phyloP scores from a whole-genome alignment of 2,329 filamentous ascomycete species.

The Colletotrichum sublineola region DNA sequence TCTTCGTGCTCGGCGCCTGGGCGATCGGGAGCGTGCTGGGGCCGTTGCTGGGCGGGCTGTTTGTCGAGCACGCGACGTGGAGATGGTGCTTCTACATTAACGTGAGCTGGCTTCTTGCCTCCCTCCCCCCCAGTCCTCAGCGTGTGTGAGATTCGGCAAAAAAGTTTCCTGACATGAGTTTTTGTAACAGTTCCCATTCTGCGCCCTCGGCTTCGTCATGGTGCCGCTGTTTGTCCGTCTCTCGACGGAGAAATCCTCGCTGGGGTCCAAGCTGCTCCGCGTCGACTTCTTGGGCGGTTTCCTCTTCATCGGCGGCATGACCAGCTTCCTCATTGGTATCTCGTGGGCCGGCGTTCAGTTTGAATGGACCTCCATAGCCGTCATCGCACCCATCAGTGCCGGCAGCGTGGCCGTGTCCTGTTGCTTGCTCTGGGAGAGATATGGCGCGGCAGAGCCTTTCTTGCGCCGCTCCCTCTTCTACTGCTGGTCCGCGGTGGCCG shows the following conservation, averaged over 20 bases:
- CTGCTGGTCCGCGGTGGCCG: not conserved
- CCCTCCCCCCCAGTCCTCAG: too few relatives aligned
- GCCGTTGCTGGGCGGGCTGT: not conserved
- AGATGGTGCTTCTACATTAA: slow-evolving; percentile 13
- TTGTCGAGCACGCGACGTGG: not conserved
- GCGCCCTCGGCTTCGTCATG: slow-evolving; percentile 17
- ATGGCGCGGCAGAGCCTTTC: not conserved
- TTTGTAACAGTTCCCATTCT: slow-evolving; percentile 12
- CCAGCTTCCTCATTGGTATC: slow-evolving; percentile 18
- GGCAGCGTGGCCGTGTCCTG: not conserved
- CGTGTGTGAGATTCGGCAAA: not conserved
- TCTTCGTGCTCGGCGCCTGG: slow-evolving; percentile 17
- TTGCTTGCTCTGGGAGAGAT: not conserved
- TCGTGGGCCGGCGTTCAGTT: slow-evolving; percentile 10
- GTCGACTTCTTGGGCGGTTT: not conserved
- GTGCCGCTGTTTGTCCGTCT: slow-evolving; percentile 13
- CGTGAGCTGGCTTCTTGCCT: not conserved
- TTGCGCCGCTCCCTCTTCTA: slow-evolving; percentile 1
- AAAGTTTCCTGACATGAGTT: too few relatives aligned
- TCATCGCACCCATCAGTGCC: not conserved
- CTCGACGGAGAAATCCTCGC: not conserved
- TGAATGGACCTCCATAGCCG: not conserved
- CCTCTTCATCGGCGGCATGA: slow-evolving; percentile 13
- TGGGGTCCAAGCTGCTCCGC: slow-evolving; percentile 4
- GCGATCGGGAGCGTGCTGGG: slow-evolving; percentile 29